Evolutionary conservation across 768 basidiomycete species (phyloP).

Genomic region (Lactarius trivialis): DNA sequence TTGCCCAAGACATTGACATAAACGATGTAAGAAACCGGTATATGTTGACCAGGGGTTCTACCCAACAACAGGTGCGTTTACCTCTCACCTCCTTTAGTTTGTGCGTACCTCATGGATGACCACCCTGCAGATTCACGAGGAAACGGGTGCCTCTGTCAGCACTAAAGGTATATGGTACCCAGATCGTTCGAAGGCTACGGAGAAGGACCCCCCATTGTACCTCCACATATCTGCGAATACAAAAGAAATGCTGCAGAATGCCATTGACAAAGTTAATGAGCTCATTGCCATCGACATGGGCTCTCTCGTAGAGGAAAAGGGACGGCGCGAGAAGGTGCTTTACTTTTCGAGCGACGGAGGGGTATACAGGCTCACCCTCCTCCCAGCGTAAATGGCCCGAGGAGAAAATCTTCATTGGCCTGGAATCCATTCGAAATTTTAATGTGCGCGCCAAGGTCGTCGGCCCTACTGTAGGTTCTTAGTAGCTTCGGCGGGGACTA

Average conservation of each 20-base stretch:
- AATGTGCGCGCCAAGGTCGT: conserved; percentile 98
- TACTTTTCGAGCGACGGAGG: background rate
- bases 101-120: background rate
- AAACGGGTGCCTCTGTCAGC: conserved; percentile 87
- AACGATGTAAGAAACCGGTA: conserved; percentile 95
- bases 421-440: conserved; percentile 93
- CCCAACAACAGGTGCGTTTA: conserved; percentile 75
- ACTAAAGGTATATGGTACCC: conserved; percentile 98
- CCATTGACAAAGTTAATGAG: conserved; percentile 67
- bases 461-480: conserved; percentile 69
- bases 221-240: conserved; percentile 83
- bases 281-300: conserved; percentile 70
- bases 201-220: conserved; percentile 90
- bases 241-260: conserved; percentile 57
- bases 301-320: conserved; percentile 74
- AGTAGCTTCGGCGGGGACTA: background rate
- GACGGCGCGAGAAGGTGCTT: conserved; percentile 56
- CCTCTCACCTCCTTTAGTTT: background rate
- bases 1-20: conserved; percentile 89
- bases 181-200: conserved; percentile 82
- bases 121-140: conserved; percentile 69
- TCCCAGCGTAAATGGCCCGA: conserved; percentile 93
- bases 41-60: conserved; percentile 86
- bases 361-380: conserved; percentile 11
- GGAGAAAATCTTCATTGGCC: conserved; percentile 82